Percentiles rank a stretch among this genome's conserved stretches.
phyloP scores from a whole-genome alignment of 352 stramenopile genomes.

The Aphanomyces invadans region DNA sequence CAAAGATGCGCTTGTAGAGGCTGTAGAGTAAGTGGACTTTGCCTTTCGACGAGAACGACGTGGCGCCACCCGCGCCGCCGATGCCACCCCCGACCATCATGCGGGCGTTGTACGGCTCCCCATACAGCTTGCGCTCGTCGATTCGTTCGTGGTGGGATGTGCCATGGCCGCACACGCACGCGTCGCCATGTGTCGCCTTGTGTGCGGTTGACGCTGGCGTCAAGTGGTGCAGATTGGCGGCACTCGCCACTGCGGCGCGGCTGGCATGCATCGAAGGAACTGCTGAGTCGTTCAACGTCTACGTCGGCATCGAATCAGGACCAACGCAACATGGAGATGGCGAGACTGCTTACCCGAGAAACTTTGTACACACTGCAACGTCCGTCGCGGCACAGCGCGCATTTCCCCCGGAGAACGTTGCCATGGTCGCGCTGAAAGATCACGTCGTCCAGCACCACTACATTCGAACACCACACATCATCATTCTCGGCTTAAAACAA shows the following conservation, averaged over 20 bases:
- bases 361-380: slow-evolving; percentile 56
- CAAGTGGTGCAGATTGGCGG: too few species aligned
- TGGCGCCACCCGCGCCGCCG: not conserved
- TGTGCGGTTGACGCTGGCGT: too few species aligned
- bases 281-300: slow-evolving; percentile 21
- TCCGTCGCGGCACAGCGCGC: slow-evolving; percentile 58
- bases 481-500: not conserved
- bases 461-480: not conserved
- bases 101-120: not conserved
- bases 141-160: slow-evolving; percentile 69
- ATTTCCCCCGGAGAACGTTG: slow-evolving; percentile 55
- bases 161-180: slow-evolving; percentile 64
- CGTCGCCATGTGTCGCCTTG: not conserved
- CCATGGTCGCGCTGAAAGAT: slow-evolving; percentile 69
- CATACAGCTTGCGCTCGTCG: slow-evolving; percentile 38
- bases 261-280: not conserved
- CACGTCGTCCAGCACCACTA: slow-evolving; percentile 68
- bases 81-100: not conserved
- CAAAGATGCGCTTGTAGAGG: slow-evolving; percentile 24
- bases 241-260: not conserved
- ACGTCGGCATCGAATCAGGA: not conserved
- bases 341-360: not conserved
- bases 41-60: not conserved
- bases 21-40: slow-evolving; percentile 19
- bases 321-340: too few species aligned